Evolutionary conservation across 371 early-diverging fungal species (phyloP).

Genomic region (Mucor racemosus): DNA sequence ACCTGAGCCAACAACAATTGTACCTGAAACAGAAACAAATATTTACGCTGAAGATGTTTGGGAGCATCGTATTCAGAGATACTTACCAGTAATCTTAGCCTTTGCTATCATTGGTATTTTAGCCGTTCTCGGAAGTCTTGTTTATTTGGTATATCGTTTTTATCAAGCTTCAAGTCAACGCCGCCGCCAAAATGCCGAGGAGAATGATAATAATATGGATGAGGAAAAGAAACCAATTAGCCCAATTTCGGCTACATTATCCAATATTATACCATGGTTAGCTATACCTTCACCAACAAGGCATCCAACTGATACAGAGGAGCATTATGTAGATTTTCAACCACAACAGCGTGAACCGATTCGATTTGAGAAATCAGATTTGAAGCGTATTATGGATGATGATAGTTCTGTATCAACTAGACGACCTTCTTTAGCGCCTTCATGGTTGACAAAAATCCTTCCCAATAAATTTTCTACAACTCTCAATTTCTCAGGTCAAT

Average conservation of each 20-base stretch:
- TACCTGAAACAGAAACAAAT: not conserved
- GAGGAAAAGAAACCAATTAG: slow-evolving; percentile 3
- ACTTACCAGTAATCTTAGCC: slow-evolving; percentile 34
- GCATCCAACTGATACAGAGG: not conserved
- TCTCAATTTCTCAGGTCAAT: not conserved
- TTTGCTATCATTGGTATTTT: slow-evolving; percentile 49
- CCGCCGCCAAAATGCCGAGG: slow-evolving; percentile 4
- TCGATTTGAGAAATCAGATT: slow-evolving; percentile 24
- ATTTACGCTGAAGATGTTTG: slow-evolving; percentile 12
- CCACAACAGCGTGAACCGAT: slow-evolving; percentile 24
- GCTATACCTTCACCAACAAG: slow-evolving; percentile 13
- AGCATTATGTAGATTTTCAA: not conserved
- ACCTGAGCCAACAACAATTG: not conserved
- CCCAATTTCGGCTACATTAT: slow-evolving; percentile 9
- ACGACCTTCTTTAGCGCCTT: slow-evolving; percentile 20
- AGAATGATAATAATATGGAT: not conserved
- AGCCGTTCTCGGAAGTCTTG: slow-evolving; percentile 22
- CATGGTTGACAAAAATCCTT: slow-evolving; percentile 14
- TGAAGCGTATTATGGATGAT: slow-evolving; percentile 10
- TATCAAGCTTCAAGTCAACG: slow-evolving; percentile 17
- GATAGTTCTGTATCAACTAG: not conserved
- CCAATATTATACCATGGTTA: slow-evolving; percentile 24
- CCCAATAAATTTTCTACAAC: slow-evolving; percentile 18
- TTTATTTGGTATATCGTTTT: slow-evolving; percentile 34
- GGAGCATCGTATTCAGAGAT: slow-evolving; percentile 19